Conservation (phyloP, 805 yeast genomes). For the Spathaspora gorwiae region DNA sequence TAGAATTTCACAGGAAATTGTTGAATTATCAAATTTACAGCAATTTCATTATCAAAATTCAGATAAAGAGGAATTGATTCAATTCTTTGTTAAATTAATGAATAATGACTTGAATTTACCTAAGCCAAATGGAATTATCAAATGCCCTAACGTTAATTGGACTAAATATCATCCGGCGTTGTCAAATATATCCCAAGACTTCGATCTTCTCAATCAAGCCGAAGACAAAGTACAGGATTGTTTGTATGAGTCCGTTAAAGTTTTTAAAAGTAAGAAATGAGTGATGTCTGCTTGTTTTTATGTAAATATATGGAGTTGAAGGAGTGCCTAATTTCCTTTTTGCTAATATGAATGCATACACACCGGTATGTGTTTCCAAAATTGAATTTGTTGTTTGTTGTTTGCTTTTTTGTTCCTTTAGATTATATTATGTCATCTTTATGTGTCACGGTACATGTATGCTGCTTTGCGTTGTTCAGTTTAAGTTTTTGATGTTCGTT, state of each 20-base stretch:
- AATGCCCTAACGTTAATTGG: constrained; percentile 35
- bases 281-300: not conserved
- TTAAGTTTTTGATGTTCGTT: too few relatives aligned
- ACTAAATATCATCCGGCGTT: constrained; percentile 30
- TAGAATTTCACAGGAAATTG: constrained; percentile 25
- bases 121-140: constrained; percentile 25
- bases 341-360: too few relatives aligned
- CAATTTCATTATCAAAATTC: constrained; percentile 9
- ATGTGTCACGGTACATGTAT: too few relatives aligned
- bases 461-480: too few relatives aligned
- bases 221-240: constrained; percentile 9
- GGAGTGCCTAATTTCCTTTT: not conserved
- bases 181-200: constrained; percentile 16
- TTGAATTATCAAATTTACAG: constrained; percentile 23
- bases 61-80: constrained; percentile 21
- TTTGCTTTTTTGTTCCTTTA: too few relatives aligned
- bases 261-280: constrained; percentile 13
- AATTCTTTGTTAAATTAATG: constrained; percentile 30
- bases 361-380: too few relatives aligned
- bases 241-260: constrained; percentile 21
- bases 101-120: constrained; percentile 32
- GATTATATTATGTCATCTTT: too few relatives aligned
- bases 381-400: too few relatives aligned
- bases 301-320: not conserved
- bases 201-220: constrained; percentile 5